A percentile compares a stretch with the other conserved stretches of the same genome.
Conservation (phyloP, 2,329 filamentous ascomycete species). For the Fusarium camptoceras region DNA sequence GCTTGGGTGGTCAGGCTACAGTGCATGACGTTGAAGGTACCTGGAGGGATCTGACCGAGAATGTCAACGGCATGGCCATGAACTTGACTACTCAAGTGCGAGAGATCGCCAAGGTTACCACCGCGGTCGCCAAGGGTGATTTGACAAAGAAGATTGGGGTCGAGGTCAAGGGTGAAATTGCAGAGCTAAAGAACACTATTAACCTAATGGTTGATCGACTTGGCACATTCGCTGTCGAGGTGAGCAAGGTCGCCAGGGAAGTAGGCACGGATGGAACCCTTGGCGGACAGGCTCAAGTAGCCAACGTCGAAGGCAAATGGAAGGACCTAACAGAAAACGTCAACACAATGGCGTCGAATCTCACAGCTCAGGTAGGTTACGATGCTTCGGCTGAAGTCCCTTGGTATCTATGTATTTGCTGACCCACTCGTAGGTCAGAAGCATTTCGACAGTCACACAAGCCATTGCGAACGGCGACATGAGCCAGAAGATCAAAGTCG, state of each 20-base stretch:
- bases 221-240: constrained; percentile 94
- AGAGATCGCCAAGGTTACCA: constrained; percentile 97
- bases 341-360: constrained; percentile 79
- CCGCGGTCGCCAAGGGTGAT: constrained; percentile 93
- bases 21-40: constrained; percentile 97
- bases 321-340: constrained; percentile 94
- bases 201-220: constrained; percentile 99
- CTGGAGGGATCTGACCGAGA: constrained; percentile 94
- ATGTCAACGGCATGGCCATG: constrained; percentile 98
- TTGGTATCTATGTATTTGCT: background rate
- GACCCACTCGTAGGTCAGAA: constrained; percentile 71
- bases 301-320: constrained; percentile 97
- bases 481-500: constrained; percentile 94
- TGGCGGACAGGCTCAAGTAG: constrained; percentile 92
- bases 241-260: constrained; percentile 94
- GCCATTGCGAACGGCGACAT: constrained; percentile 96
- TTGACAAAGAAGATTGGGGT: constrained; percentile 96
- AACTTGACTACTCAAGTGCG: constrained; percentile 97
- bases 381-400: background rate
- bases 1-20: constrained; percentile 92
- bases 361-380: constrained; percentile 69
- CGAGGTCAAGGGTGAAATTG: constrained; percentile 92
- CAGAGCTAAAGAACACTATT: constrained; percentile 96
- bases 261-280: constrained; percentile 96
- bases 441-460: constrained; percentile 93